These are phyloP conservation scores for Babesia ovata DNA, from an alignment of 169 alveolate species.

Conservation along the genomic window DNA sequence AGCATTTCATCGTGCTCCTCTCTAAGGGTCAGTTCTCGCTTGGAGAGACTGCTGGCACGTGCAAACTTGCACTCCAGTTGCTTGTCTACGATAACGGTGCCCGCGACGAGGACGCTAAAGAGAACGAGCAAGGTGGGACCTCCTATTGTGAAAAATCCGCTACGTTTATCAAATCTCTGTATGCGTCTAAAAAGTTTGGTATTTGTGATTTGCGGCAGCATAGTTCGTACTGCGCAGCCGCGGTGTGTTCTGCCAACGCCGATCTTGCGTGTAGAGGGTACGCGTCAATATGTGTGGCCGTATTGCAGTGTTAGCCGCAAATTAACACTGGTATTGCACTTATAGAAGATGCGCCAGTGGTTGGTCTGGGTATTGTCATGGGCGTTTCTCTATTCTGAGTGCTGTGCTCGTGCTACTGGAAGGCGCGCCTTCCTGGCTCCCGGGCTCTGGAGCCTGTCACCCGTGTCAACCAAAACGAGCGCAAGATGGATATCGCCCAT, in stretches of 20 bases:
- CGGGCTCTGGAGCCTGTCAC: neutral
- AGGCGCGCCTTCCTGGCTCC: constrained; percentile 37
- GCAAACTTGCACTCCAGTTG: constrained; percentile 64
- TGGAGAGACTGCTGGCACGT: constrained; percentile 62
- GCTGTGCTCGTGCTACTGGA: neutral
- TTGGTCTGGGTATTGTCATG: neutral
- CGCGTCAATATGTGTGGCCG: constrained; percentile 1
- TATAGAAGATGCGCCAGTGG: constrained; percentile 13
- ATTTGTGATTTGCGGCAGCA: neutral
- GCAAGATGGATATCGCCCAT: neutral
- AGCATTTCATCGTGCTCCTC: constrained; percentile 76
- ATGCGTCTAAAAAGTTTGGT: neutral
- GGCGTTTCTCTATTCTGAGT: neutral
- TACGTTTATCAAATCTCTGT: constrained; percentile 59
- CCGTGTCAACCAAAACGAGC: neutral
- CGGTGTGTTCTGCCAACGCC: too few relatives aligned
- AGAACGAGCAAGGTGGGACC: constrained; percentile 57
- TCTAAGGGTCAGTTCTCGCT: constrained; percentile 67
- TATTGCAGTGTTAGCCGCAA: neutral
- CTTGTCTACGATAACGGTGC: constrained; percentile 72
- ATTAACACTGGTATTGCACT: neutral
- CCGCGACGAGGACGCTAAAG: constrained; percentile 51
- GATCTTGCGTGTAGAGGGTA: neutral
- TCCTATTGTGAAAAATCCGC: constrained; percentile 62
- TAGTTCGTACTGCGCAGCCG: neutral